These are phyloP conservation scores for Phytophthora pistaciae DNA, from an alignment of 352 stramenopile genomes.

Conservation along the genomic window DNA sequence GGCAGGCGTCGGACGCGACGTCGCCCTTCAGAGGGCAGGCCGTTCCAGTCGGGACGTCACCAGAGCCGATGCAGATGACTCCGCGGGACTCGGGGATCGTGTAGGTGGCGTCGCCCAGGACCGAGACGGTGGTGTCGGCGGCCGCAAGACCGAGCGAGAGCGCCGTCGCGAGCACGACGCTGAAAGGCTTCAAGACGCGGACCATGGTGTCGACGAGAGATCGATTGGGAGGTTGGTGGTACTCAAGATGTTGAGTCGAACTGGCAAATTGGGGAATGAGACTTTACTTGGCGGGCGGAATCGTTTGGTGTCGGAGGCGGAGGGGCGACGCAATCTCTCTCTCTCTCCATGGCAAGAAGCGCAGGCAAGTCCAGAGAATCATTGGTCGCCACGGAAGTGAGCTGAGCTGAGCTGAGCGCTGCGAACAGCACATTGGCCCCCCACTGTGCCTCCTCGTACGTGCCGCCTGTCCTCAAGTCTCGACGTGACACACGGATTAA, in stretches of 20 bases:
- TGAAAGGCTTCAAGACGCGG: slow-evolving; percentile 38
- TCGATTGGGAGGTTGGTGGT: slow-evolving; percentile 16
- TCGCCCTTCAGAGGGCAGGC: slow-evolving; percentile 44
- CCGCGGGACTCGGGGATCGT: slow-evolving; percentile 26
- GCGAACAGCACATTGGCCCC: neutral
- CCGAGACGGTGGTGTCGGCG: slow-evolving; percentile 36
- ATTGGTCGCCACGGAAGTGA: neutral
- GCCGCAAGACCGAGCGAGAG: slow-evolving; percentile 24
- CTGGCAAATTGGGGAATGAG: slow-evolving; percentile 42
- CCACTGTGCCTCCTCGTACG: slow-evolving; percentile 3
- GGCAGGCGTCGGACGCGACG: slow-evolving; percentile 29
- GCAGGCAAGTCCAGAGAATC: slow-evolving; percentile 9
- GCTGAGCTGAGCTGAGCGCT: neutral
- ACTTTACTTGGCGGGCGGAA: slow-evolving; percentile 4
- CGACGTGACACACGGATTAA: slow-evolving; percentile 27
- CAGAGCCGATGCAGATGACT: slow-evolving; percentile 26
- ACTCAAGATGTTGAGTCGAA: slow-evolving; percentile 37
- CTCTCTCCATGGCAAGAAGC: slow-evolving; percentile 1
- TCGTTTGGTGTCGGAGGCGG: neutral
- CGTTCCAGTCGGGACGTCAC: slow-evolving; percentile 24
- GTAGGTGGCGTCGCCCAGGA: slow-evolving; percentile 55
- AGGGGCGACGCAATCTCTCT: neutral
- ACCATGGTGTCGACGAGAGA: slow-evolving; percentile 23
- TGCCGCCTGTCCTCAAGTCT: slow-evolving; percentile 33
- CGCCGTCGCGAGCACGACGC: slow-evolving; percentile 17